Evolutionary conservation across 257 asterid genomes (phyloP).

Genomic region (Lavandula angustifolia): DNA sequence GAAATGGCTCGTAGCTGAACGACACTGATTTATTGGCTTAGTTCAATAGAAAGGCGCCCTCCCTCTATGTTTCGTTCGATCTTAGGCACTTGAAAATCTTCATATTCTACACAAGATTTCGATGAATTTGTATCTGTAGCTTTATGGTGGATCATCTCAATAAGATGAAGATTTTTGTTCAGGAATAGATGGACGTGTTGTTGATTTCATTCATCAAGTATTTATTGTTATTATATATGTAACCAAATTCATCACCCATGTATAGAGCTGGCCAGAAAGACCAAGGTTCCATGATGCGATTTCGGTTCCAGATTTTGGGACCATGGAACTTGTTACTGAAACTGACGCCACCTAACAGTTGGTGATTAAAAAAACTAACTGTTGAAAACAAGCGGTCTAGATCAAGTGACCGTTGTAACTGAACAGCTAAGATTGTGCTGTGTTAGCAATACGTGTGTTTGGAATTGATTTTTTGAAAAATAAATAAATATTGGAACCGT

Average conservation of each 20-base stretch:
- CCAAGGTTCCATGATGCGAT: too few relatives aligned
- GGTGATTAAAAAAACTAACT: too few relatives aligned
- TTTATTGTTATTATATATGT: background rate
- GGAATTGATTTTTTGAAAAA: too few relatives aligned
- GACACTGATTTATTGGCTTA: constrained; percentile 16
- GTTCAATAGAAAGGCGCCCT: background rate
- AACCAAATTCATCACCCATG: background rate
- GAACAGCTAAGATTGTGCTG: too few relatives aligned
- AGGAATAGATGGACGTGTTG: background rate
- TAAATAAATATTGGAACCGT: too few relatives aligned
- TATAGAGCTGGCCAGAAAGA: too few relatives aligned
- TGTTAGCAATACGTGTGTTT: too few relatives aligned
- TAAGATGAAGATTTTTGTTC: background rate
- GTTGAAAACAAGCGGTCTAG: too few relatives aligned
- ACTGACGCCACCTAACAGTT: too few relatives aligned
- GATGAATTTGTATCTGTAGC: constrained; percentile 12
- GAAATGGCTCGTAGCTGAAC: constrained; percentile 13
- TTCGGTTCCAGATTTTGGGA: too few relatives aligned
- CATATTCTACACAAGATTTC: constrained; percentile 12
- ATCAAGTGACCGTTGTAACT: too few relatives aligned
- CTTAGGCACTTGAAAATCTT: constrained; percentile 9
- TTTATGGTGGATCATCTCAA: background rate
- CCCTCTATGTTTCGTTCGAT: background rate
- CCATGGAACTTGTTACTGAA: too few relatives aligned
- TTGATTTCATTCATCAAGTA: background rate